Base-by-base conservation (phyloP, 257 asterid species). In the Petrea volubilis region DNA sequence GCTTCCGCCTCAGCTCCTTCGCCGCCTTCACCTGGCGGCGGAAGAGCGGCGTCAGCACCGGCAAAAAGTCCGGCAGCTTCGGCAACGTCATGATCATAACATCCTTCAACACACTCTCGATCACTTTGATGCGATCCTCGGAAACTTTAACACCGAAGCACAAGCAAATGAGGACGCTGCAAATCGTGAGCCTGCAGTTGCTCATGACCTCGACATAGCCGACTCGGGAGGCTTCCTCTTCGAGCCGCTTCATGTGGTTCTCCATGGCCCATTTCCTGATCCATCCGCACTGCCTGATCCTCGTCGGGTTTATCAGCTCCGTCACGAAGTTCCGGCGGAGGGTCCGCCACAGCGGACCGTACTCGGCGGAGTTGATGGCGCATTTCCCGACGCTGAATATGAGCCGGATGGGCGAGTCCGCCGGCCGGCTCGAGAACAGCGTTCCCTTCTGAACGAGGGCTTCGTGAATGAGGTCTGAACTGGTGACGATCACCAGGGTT, bases 311-410 rank as follows among this genome's bases (percentile, higher is more conserved):
- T 14, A 91, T 91, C 43, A 94, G 77, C 93, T 94, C 99, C 6
- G 96, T 91, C 23, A 94, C 99, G 11, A 94, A 91, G 79, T 94
- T 94, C 55, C 99, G 81, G 38, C 99, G 91, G 12, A 94, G 87
- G 12, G 91, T 60, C 0, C 99, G 94, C 99, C 99, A 94, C n/a
- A 94, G 70, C 0, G 99, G 87, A 53, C 99, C 99, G 69, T 94
- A 94, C 66, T 82, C 96, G 0, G 97, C 97, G 10, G 99, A 94
- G 92, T 94, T 94, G 46, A 94, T 94, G 69, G 97, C 96, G 40
- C 99, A 94, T 46, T 94, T 94, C 0, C 97, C 96, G 10, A 91
- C 87, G 80, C 97, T 91, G 68, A 94, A 94, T 10, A 94, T 79
- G 43, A 91, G 87, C 1, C 99, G 85, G 73, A 91, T 94, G 2